Evolutionary conservation across 441 rosid species (phyloP).

Genomic region (Gossypium gossypioides): DNA sequence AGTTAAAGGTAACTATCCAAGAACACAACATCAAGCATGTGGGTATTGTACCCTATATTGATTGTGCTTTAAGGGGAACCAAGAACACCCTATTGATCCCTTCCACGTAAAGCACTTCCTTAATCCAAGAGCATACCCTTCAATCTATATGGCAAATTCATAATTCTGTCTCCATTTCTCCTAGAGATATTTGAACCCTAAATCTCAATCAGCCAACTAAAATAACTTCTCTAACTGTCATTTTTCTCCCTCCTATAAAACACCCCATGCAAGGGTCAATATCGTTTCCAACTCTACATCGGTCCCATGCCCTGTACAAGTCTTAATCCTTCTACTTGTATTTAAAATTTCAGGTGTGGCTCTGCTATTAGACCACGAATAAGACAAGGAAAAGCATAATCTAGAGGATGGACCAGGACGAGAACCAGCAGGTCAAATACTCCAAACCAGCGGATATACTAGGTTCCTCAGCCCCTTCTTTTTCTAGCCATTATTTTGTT

Average conservation of each 20-base stretch:
- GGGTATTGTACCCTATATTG: conserved; percentile 16
- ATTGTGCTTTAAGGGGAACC: conserved; percentile 61
- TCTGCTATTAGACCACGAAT: neutral
- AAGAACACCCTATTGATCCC: conserved; percentile 22
- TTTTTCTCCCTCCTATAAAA: neutral
- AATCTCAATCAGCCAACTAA: conserved; percentile 22
- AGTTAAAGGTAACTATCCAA: neutral
- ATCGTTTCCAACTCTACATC: conserved; percentile 24
- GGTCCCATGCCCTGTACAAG: conserved; percentile 13
- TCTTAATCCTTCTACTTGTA: conserved; percentile 9
- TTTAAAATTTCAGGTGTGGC: conserved; percentile 2
- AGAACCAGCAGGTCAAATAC: neutral
- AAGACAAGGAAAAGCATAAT: neutral
- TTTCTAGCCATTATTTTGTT: neutral
- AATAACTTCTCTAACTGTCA: conserved; percentile 28
- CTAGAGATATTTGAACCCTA: conserved; percentile 29
- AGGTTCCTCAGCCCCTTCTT: conserved; percentile 9
- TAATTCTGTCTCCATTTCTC: neutral
- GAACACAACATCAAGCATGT: conserved; percentile 12
- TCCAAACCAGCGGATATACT: conserved; percentile 8
- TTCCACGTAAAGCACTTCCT: conserved; percentile 53
- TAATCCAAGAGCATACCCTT: conserved; percentile 14
- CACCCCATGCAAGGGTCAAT: conserved; percentile 17
- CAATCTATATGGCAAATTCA: neutral
- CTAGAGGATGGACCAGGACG: conserved; percentile 19